Conservation (phyloP, 169 alveolate species). For the Cryptosporidium ubiquitum region DNA sequence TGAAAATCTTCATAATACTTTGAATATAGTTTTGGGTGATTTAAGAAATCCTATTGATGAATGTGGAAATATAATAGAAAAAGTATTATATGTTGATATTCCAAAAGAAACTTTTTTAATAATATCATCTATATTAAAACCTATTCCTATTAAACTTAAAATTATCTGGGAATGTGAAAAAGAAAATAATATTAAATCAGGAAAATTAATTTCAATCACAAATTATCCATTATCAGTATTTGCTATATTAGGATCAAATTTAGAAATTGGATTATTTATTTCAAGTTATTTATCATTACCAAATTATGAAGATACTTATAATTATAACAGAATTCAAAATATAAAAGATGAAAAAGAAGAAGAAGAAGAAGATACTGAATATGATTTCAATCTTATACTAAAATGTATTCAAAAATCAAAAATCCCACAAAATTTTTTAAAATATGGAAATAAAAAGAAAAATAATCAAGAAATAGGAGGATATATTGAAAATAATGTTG, state of each 20-base stretch:
- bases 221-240: conserved; percentile 56
- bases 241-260: conserved; percentile 20
- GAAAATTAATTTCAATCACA: conserved; percentile 8
- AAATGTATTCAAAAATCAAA: background rate
- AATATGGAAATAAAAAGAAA: background rate
- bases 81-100: background rate
- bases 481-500: too few species aligned
- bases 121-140: background rate
- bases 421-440: background rate
- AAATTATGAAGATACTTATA: background rate
- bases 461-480: too few species aligned
- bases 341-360: too few species aligned
- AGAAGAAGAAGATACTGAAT: background rate
- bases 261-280: conserved; percentile 31
- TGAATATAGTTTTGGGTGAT: conserved; percentile 1
- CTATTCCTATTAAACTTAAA: conserved; percentile 6
- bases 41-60: conserved; percentile 51
- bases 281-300: conserved; percentile 39
- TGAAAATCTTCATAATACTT: background rate
- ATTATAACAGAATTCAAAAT: background rate
- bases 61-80: conserved; percentile 25
- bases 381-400: background rate
- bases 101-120: background rate
- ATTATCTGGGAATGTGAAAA: background rate
- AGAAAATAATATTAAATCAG: background rate